Percentiles rank a stretch among this genome's conserved stretches.
Conservation (phyloP, 805 yeast species). For the Candida sithepensis region DNA sequence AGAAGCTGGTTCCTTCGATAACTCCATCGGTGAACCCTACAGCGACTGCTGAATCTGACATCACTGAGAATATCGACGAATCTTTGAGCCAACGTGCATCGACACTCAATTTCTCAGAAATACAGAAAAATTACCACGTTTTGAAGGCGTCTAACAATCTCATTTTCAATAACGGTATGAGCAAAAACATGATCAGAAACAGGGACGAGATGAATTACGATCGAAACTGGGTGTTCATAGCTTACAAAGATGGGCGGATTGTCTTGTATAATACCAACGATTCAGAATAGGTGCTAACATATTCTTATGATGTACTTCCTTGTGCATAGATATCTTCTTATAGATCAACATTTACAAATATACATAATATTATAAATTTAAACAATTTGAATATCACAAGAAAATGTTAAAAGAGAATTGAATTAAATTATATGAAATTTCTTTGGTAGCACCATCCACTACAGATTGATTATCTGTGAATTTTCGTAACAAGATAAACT, state of each 20-base stretch:
- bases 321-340: too few species aligned
- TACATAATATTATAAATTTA: too few species aligned
- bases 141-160: slow-evolving; percentile 9
- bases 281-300: background rate
- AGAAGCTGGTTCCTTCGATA: slow-evolving; percentile 25
- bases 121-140: slow-evolving; percentile 17
- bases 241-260: slow-evolving; percentile 32
- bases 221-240: slow-evolving; percentile 28
- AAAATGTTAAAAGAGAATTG: too few species aligned
- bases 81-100: slow-evolving; percentile 19
- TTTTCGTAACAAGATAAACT: too few species aligned
- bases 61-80: slow-evolving; percentile 7
- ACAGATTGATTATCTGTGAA: too few species aligned
- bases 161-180: slow-evolving; percentile 27
- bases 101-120: slow-evolving; percentile 16
- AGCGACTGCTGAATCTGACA: slow-evolving; percentile 3
- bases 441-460: too few species aligned
- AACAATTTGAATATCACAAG: too few species aligned
- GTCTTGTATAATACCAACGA: slow-evolving; percentile 18
- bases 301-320: background rate
- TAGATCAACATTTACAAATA: too few species aligned
- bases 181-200: slow-evolving; percentile 30
- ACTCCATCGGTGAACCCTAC: slow-evolving; percentile 6
- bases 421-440: too few species aligned
- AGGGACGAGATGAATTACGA: slow-evolving; percentile 25